Base-by-base conservation (phyloP, 345 rosid genomes). In the Lumnitzera littorea region DNA sequence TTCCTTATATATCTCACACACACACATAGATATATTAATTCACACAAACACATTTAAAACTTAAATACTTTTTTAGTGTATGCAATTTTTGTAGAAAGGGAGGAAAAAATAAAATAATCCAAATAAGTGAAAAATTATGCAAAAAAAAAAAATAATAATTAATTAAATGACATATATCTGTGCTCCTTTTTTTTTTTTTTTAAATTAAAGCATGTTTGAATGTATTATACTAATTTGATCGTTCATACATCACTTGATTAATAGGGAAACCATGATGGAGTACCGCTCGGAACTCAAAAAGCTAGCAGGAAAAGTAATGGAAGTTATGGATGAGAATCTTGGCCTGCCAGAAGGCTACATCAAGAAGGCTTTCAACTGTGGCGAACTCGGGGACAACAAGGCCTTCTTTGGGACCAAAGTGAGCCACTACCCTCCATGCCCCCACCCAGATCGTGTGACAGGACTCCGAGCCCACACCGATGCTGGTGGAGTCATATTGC, bases 391-490 rank as follows among this genome's bases (percentile, higher is more conserved):
- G 5, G 48, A n/a, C 15, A 29, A 5, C 41, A 31, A 48, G 63
- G 70, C 64, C 55, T 60, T 31, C 60, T 67, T 67, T 23, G 70
- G 70, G 29, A 67, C 64, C 46, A 67, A 67, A 61, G 96, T 92
- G 13, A 83, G 94, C 68, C 96, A 92, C 73, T 92, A 92, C 68
- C 98, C 98, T 11, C 95, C 98, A 14, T 92, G 97, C 66, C 95
- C 97, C 41, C 78, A 71, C 46, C 96, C 96, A 0, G 86, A 90
- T 71, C 80, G 65, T 0, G 82, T 84, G 31, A 69, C 57, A 25
- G 98, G 97, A 23, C 96, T 92, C 25, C 65, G 98, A 52, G 82
- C 96, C 50, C 96, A 92, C 79, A 92, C 98, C 1, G 97, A 92
- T 63, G 98, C 98, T 0, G 98, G 98, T 3, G 97, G 96, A 0